Base-by-base conservation (phyloP, 129 eudicot genomes). In the Flaveria linearis region DNA sequence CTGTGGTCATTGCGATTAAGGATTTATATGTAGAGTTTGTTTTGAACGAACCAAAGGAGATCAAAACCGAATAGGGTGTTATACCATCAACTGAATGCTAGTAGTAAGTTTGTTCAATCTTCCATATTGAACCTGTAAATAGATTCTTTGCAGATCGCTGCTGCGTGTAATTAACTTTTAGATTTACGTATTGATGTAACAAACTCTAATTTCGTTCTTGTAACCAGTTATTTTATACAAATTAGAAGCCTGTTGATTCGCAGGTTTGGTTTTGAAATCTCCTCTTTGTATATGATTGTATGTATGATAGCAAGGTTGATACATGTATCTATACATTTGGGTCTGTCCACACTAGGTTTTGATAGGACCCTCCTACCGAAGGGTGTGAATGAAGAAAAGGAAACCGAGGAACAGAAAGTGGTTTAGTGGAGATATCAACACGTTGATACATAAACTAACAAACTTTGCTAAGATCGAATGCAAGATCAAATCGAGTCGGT, bases 21-120 rank as follows among this genome's bases (percentile, higher is more conserved):
- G 92, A 95, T 84, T 86, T 95, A 83, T 95, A 95, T 65, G 88
- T 88, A 15, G 99, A 95, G 78, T 95, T 95, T 82, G 97, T 95
- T 46, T 71, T 95, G 79, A 84, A 81, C 30, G 96, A 86, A 76
- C 84, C 85, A 9, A 87, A 91, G 83, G 96, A 78, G 57, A 83
- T 82, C 73, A 75, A 78, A 53, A 79, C 80, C 58, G 87, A 85
- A 84, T 73, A 80, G 76, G 69, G 36, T 5, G 20, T 33, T 6
- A 3, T 28, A 60, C 66, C 66, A 23, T 60, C n/a, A 60, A 23
- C n/a, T 20, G 30, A 57, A 11, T 60, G 69, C 46, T 63, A 63
- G 69, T 28, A 63, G 69, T 33, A 63, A 14, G 69, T 63, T 63
- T 30, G 69, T 63, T 63, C 69, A 63, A 33, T 61, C 69, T 63